Conservation (phyloP, 2,329 filamentous ascomycete genomes). For the Botrytis byssoidea region DNA sequence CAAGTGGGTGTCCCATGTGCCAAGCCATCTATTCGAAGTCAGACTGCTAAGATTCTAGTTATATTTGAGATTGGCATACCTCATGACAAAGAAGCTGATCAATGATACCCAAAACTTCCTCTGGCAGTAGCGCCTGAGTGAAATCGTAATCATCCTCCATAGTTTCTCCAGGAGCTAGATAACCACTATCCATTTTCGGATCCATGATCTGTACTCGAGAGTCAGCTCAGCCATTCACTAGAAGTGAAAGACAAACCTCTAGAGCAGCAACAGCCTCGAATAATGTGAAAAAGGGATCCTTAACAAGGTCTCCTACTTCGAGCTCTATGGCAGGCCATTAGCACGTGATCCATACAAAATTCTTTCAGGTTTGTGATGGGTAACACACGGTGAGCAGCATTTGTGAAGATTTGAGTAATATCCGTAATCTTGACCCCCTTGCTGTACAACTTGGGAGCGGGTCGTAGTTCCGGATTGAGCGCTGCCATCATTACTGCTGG, state of each 20-base stretch:
- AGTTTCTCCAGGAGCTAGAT: constrained; percentile 72
- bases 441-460: constrained; percentile 37
- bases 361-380: constrained; percentile 15
- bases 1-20: constrained; percentile 93
- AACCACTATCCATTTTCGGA: constrained; percentile 97
- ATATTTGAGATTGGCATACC: constrained; percentile 47
- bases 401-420: constrained; percentile 56
- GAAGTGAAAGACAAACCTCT: constrained; percentile 51
- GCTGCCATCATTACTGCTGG: constrained; percentile 30
- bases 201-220: constrained; percentile 79
- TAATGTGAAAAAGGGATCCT: constrained; percentile 90
- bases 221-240: not conserved
- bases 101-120: constrained; percentile 88
- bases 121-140: constrained; percentile 62
- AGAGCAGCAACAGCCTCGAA: constrained; percentile 91
- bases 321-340: constrained; percentile 55
- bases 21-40: constrained; percentile 71
- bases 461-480: constrained; percentile 33
- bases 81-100: constrained; percentile 89
- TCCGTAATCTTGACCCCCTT: constrained; percentile 56
- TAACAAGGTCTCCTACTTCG: constrained; percentile 77
- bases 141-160: constrained; percentile 83
- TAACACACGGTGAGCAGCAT: constrained; percentile 52
- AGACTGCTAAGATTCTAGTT: constrained; percentile 5
- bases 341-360: constrained; percentile 30